Evolutionary conservation across 371 early-diverging fungal species (phyloP).

Genomic region (Capniomyces stellatus): DNA sequence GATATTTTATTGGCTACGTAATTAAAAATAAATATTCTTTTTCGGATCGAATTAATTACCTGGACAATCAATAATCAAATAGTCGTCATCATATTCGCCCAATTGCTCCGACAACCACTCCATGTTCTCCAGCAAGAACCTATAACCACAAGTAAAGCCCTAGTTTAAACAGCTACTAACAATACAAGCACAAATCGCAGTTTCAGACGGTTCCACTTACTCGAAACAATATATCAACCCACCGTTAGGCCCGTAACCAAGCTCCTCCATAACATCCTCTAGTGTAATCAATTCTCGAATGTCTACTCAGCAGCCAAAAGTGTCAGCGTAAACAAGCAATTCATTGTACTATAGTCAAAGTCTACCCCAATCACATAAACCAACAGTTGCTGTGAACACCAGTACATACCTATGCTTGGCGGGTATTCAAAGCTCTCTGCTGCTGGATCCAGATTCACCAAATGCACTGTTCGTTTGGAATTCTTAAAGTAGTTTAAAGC

Average conservation of each 20-base stretch:
- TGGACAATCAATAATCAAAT: conserved; percentile 97
- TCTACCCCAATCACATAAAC: too few relatives aligned
- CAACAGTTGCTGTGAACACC: too few relatives aligned
- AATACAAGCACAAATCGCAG: too few relatives aligned
- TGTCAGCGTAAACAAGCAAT: too few relatives aligned
- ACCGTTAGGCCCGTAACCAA: conserved; percentile 97
- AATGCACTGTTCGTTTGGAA: conserved; percentile 61
- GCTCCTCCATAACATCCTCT: conserved; percentile 96
- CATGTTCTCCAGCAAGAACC: conserved; percentile 74
- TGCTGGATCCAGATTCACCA: conserved; percentile 98
- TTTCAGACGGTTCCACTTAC: too few relatives aligned
- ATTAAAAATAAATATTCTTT: too few relatives aligned
- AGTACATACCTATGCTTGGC: conserved; percentile 69
- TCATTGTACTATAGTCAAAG: background rate
- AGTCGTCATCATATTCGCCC: conserved; percentile 81
- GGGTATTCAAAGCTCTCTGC: conserved; percentile 85
- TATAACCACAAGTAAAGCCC: background rate
- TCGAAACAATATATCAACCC: conserved; percentile 94
- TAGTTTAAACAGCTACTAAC: too few relatives aligned
- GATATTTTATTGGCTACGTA: too few relatives aligned
- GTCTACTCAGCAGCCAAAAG: conserved; percentile 34
- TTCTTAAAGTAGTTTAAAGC: conserved; percentile 80
- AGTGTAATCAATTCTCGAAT: conserved; percentile 90
- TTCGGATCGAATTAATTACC: too few relatives aligned
- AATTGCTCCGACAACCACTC: conserved; percentile 94